Conservation (phyloP, 495 filamentous ascomycete species). For the Lophiostoma macrostomum region DNA sequence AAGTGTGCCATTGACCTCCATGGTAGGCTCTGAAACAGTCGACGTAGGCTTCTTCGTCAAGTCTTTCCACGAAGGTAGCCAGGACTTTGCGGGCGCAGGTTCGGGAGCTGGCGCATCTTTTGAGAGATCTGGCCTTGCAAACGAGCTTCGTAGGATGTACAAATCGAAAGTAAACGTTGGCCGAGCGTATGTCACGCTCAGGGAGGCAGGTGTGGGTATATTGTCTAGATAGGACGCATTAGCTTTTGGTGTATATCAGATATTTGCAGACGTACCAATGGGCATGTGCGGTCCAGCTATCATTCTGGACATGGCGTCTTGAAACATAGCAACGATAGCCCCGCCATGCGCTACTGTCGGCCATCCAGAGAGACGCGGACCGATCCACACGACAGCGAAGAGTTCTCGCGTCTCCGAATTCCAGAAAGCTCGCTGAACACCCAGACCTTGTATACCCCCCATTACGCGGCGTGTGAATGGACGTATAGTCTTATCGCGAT, state of each 20-base stretch:
- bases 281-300: constrained; percentile 35
- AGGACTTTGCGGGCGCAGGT: constrained; percentile 18
- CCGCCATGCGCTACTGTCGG: constrained; percentile 78
- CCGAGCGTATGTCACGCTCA: constrained; percentile 61
- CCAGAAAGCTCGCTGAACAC: constrained; percentile 46
- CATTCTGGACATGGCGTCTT: constrained; percentile 56
- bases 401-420: constrained; percentile 49
- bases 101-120: constrained; percentile 25
- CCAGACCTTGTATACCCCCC: constrained; percentile 35
- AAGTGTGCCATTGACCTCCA: constrained; percentile 34
- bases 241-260: no score
- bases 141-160: constrained; percentile 59
- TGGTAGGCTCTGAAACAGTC: constrained; percentile 1
- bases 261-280: constrained; percentile 31
- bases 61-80: constrained; percentile 25
- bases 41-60: constrained; percentile 27
- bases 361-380: constrained; percentile 63
- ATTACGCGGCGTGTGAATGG: constrained; percentile 18
- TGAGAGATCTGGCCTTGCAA: constrained; percentile 24
- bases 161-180: constrained; percentile 58
- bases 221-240: constrained; percentile 20
- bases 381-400: constrained; percentile 61
- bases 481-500: constrained; percentile 2
- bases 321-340: constrained; percentile 64
- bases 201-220: constrained; percentile 34